These are phyloP conservation scores for Mrakiaceae sp. DNA, from an alignment of 1,284 basidiomycete genomes.

Conservation along the genomic window DNA sequence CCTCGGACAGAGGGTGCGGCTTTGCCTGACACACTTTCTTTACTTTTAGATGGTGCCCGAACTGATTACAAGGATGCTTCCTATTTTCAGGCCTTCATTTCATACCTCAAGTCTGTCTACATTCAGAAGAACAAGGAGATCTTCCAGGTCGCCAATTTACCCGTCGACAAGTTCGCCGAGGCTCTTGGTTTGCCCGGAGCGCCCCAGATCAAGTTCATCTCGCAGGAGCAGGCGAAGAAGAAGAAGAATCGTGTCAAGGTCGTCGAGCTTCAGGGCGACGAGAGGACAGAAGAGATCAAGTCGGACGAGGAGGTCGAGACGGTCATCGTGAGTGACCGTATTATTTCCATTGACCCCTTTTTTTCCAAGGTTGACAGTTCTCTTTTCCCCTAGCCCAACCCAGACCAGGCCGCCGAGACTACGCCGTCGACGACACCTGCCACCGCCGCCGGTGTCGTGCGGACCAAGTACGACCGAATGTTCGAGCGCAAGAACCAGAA, in stretches of 20 bases:
- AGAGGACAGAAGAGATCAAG: constrained; percentile 25
- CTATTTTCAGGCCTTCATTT: constrained; percentile 70
- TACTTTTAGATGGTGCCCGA: neutral
- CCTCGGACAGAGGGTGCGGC: constrained; percentile 73
- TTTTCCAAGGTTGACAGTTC: neutral
- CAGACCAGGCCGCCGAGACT: constrained; percentile 19
- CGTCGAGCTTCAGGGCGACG: constrained; percentile 16
- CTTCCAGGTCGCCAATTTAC: constrained; percentile 76
- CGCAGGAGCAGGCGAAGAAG: constrained; percentile 56
- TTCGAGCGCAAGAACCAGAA: constrained; percentile 94
- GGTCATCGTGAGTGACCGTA: neutral
- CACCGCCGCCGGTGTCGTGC: constrained; percentile 38
- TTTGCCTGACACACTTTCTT: neutral
- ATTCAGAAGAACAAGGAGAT: constrained; percentile 89
- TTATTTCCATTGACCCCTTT: neutral
- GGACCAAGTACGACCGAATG: constrained; percentile 97
- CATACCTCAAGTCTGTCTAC: constrained; percentile 85
- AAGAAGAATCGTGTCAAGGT: constrained; percentile 51
- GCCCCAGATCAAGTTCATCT: constrained; percentile 88
- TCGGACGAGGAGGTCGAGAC: constrained; percentile 22
- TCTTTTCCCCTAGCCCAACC: neutral
- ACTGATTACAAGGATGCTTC: neutral
- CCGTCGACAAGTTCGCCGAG: constrained; percentile 72
- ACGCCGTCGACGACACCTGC: neutral
- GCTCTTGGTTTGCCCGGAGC: constrained; percentile 86